phyloP scores from a whole-genome alignment of 2,329 filamentous ascomycete genomes.

The Xylariaceae sp. region DNA sequence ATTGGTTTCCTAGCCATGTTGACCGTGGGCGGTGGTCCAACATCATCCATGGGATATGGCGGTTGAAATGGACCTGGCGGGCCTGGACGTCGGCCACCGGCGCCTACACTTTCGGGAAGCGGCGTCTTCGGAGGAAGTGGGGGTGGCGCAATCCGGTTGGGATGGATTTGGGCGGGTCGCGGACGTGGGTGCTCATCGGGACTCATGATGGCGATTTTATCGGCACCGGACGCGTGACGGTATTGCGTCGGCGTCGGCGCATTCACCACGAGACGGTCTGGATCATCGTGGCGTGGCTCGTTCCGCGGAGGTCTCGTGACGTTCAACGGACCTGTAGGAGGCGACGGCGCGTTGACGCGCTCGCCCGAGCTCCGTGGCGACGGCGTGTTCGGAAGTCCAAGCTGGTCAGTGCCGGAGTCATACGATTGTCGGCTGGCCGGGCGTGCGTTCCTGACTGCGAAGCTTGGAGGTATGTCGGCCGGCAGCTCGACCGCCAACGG shows the following conservation, averaged over 20 bases:
- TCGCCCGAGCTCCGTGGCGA: slow-evolving; percentile 50
- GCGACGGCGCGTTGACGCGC: slow-evolving; percentile 29
- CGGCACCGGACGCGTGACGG: slow-evolving; percentile 51
- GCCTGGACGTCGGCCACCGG: slow-evolving; percentile 31
- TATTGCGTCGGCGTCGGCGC: slow-evolving; percentile 56
- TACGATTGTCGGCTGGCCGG: slow-evolving; percentile 48
- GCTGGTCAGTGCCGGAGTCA: slow-evolving; percentile 49
- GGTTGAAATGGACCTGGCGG: slow-evolving; percentile 35
- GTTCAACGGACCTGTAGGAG: slow-evolving; percentile 16
- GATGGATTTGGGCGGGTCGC: slow-evolving; percentile 28
- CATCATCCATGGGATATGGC: slow-evolving; percentile 74
- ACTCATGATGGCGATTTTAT: slow-evolving; percentile 62
- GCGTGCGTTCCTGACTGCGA: slow-evolving; percentile 30
- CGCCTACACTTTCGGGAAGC: slow-evolving; percentile 47
- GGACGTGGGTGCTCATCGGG: slow-evolving; percentile 52
- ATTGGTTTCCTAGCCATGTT: slow-evolving; percentile 85
- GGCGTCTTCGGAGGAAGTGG: slow-evolving; percentile 75
- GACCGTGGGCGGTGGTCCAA: slow-evolving; percentile 75
- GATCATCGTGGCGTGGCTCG: slow-evolving; percentile 36
- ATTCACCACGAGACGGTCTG: slow-evolving; percentile 50
- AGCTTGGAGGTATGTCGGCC: slow-evolving; percentile 44
- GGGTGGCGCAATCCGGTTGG: slow-evolving; percentile 54
- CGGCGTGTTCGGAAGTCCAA: slow-evolving; percentile 38
- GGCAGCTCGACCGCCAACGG: slow-evolving; percentile 55
- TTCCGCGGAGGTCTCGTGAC: slow-evolving; percentile 22